phyloP scores from a whole-genome alignment of 2,329 filamentous ascomycete genomes.

The Phialemoniopsis sp. region DNA sequence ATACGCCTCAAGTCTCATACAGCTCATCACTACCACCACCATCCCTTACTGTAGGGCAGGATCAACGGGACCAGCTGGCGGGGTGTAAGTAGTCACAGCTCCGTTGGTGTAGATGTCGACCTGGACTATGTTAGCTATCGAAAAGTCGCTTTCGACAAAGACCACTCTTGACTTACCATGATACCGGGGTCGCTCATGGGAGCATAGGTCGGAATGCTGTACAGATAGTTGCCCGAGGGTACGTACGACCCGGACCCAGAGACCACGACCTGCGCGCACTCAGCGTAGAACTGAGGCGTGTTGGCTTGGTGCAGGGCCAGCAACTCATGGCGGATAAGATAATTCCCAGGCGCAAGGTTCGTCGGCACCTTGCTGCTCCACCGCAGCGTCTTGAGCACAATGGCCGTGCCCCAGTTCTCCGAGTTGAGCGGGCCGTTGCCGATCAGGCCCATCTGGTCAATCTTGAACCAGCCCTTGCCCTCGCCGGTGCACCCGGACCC shows the following conservation, averaged over 20 bases:
- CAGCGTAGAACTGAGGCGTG: conserved; percentile 31
- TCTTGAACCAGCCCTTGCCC: conserved; percentile 51
- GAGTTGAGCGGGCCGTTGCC: conserved; percentile 33
- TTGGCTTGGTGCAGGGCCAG: too few species aligned
- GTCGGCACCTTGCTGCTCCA: too few species aligned
- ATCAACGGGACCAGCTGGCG: conserved; percentile 1
- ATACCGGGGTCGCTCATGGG: conserved; percentile 43
- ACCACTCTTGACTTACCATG: conserved; percentile 23
- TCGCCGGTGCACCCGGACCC: conserved; percentile 38
- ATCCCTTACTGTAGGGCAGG: too few species aligned
- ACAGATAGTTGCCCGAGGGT: conserved; percentile 33
- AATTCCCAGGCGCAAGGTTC: too few species aligned
- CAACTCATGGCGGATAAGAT: too few species aligned
- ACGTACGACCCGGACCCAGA: conserved; percentile 39
- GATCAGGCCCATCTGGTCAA: conserved; percentile 45
- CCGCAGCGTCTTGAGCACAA: too few species aligned
- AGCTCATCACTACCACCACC: too few species aligned
- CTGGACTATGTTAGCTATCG: neutral
- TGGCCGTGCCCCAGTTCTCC: conserved; percentile 17
- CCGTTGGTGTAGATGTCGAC: conserved; percentile 6
- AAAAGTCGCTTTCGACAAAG: neutral
- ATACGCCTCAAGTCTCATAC: too few species aligned
- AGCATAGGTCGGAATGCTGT: conserved; percentile 39
- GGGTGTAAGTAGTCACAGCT: neutral
- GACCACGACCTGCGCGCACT: conserved; percentile 50